Evolutionary conservation across 305 asterid genomes (phyloP), one percentile per base, ranked within the genome.

Genomic region (Rubia tinctorum): DNA sequence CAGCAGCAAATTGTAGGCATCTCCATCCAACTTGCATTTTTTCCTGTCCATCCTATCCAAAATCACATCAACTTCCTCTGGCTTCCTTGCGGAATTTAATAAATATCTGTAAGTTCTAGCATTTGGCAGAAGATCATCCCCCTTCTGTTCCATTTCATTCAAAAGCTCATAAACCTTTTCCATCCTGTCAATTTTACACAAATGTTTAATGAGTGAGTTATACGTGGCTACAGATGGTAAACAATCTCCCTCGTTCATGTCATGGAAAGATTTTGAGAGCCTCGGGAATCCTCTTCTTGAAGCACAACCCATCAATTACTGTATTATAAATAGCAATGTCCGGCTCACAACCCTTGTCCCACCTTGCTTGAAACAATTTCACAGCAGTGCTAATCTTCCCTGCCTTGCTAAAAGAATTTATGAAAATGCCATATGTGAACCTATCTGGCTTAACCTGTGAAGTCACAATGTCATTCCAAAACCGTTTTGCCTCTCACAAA

Each of bases 371-470:
- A 37, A 65, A 65, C 51, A 65, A 37, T 65, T 65, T 65, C 49
- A 65, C 69, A 65, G 69, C 69, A 37, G 69, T 65, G 22, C 69
- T 65, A 37, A 65, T 65, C 69, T 65, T 65, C 23, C 69, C 69
- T 65, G 69, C 69, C 25, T 65, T 65, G 22, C 69, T 37, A 27
- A 65, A 39, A 14, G 69, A 65, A 39, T 65, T 65, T 17, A 65
- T 65, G 51, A 65, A 65, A 7, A 65, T 65, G 49, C 69, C 69
- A 18, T 65, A 65, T 65, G 69, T 65, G 8, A 37, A 65, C 49
- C 39, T 65, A 65, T 65, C 69, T 1, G 69, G 69, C 42, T 65
- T 65, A 14, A 42, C 12, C 15, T 39, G 43, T 37, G 69, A 17
- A 15, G 49, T 65, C 69, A 65, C 69, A 65, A 65, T 65, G 23